Conservation (phyloP, 2,329 filamentous ascomycete genomes). For the Penicillium sp. region DNA sequence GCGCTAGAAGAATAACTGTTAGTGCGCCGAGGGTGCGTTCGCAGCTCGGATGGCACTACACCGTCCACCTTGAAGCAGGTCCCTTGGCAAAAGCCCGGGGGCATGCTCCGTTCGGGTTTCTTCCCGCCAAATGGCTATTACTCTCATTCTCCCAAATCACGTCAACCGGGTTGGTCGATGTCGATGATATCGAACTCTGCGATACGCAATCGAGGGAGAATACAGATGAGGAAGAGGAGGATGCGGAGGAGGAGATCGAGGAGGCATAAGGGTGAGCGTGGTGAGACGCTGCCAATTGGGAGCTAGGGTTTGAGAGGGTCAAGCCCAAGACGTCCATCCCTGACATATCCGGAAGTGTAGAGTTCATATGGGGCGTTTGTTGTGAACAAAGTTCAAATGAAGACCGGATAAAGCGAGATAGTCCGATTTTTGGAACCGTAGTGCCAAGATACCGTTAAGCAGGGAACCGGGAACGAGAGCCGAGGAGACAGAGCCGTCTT, state of each 20-base stretch:
- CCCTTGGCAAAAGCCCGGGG: slow-evolving; percentile 30
- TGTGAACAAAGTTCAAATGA: slow-evolving; percentile 15
- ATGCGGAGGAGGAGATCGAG: slow-evolving; percentile 70
- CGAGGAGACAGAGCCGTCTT: slow-evolving; percentile 30
- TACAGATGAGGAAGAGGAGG: slow-evolving; percentile 71
- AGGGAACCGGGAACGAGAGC: slow-evolving; percentile 30
- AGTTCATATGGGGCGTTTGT: slow-evolving; percentile 22
- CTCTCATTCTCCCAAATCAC: slow-evolving; percentile 45
- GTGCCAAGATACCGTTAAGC: slow-evolving; percentile 28
- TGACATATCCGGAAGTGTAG: slow-evolving; percentile 40
- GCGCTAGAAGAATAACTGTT: slow-evolving; percentile 49
- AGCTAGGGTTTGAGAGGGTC: slow-evolving; percentile 39
- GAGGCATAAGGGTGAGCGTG: slow-evolving; percentile 61
- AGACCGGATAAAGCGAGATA: slow-evolving; percentile 15
- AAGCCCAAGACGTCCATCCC: slow-evolving; percentile 46
- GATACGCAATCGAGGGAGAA: slow-evolving; percentile 69
- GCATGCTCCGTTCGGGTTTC: slow-evolving; percentile 25
- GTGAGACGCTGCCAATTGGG: slow-evolving; percentile 35
- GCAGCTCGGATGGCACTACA: slow-evolving; percentile 41
- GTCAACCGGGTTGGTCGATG: slow-evolving; percentile 61
- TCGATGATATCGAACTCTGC: slow-evolving; percentile 63
- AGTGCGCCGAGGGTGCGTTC: slow-evolving; percentile 54
- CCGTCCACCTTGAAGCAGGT: slow-evolving; percentile 30
- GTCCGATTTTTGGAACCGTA: slow-evolving; percentile 21
- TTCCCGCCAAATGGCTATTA: slow-evolving; percentile 25